Conservation (phyloP, 2,329 filamentous ascomycete genomes). For the Ustilaginoidea virens region DNA sequence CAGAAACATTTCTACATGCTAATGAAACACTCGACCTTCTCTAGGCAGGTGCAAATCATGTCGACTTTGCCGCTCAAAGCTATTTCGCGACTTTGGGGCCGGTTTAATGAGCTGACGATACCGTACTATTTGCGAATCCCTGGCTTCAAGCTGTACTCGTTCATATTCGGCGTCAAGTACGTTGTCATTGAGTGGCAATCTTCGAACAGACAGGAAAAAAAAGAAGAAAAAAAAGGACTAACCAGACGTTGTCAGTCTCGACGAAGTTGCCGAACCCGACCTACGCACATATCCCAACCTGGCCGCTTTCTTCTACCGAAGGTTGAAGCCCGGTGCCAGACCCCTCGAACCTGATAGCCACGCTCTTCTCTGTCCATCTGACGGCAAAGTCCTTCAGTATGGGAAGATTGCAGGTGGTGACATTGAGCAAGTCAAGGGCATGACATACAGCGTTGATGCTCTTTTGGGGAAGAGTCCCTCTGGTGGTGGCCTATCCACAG, state of each 20-base stretch:
- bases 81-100: constrained; percentile 76
- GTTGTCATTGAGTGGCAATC: constrained; percentile 7
- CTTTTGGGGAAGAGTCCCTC: constrained; percentile 58
- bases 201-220: no score
- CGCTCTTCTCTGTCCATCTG: constrained; percentile 73
- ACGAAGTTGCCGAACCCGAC: constrained; percentile 77
- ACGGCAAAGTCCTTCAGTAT: constrained; percentile 83
- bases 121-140: constrained; percentile 79
- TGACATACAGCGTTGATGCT: constrained; percentile 93
- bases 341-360: constrained; percentile 71
- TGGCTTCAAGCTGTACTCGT: constrained; percentile 84
- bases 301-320: constrained; percentile 93
- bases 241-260: constrained; percentile 37
- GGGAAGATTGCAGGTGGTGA: constrained; percentile 85
- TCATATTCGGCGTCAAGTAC: constrained; percentile 73
- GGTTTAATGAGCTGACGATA: constrained; percentile 78
- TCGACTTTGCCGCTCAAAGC: constrained; percentile 84
- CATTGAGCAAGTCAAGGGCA: constrained; percentile 96
- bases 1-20: background rate
- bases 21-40: background rate
- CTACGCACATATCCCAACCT: constrained; percentile 85
- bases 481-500: constrained; percentile 30
- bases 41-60: constrained; percentile 82
- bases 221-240: no score
- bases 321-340: constrained; percentile 73